A percentile compares a stretch with the other conserved stretches of the same genome.
phyloP scores from a whole-genome alignment of 1,139 yeast genomes.

The Casaregolazyma suthepensis region DNA sequence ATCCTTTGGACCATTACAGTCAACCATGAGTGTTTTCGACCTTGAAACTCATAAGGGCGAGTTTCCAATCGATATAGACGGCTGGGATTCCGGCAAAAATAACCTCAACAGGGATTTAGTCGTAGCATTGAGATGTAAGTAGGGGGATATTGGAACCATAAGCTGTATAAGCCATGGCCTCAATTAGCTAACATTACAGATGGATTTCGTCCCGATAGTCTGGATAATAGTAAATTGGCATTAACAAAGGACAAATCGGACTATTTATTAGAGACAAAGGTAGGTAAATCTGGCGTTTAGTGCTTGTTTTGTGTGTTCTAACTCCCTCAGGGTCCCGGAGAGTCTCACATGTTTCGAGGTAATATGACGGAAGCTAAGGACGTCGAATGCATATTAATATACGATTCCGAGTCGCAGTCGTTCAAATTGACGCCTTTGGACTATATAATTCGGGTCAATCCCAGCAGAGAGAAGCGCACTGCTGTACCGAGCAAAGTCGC shows the following conservation, averaged over 20 bases:
- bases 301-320: neutral
- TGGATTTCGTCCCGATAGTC: constrained; percentile 27
- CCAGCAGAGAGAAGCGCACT: constrained; percentile 23
- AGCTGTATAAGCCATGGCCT: neutral
- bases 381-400: constrained; percentile 31
- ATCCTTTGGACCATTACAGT: neutral
- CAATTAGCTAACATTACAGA: constrained; percentile 15
- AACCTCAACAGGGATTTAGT: constrained; percentile 2
- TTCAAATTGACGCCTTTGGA: constrained; percentile 28
- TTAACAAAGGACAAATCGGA: constrained; percentile 22
- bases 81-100: neutral
- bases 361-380: constrained; percentile 26
- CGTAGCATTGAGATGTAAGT: constrained; percentile 20
- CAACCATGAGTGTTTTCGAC: constrained; percentile 1
- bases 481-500: neutral
- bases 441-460: constrained; percentile 25
- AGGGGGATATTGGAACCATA: neutral
- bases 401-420: constrained; percentile 21
- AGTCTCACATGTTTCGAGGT: constrained; percentile 25
- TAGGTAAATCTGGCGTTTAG: neutral
- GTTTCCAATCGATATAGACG: constrained; percentile 8
- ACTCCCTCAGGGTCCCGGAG: constrained; percentile 10
- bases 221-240: constrained; percentile 18
- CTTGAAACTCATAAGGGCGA: constrained; percentile 9
- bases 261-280: constrained; percentile 20